Evolutionary conservation across 371 early-diverging fungal species (phyloP).

Genomic region (Mucor piriformis): DNA sequence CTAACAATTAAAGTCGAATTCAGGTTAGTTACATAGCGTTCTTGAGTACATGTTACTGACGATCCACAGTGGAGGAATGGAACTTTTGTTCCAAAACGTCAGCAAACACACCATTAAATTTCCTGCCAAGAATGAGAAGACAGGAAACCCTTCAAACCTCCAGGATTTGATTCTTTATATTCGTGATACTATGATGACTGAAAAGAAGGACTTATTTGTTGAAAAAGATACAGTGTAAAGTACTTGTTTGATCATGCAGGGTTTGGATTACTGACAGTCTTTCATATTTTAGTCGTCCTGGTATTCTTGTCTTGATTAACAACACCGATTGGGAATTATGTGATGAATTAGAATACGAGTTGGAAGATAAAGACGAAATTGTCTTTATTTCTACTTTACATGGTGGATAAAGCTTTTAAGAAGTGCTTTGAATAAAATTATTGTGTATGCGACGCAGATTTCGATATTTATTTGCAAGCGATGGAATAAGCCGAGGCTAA

Average conservation of each 20-base stretch:
- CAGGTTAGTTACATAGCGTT: conserved; percentile 16
- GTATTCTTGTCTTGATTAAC: conserved; percentile 94
- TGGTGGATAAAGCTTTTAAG: conserved; percentile 69
- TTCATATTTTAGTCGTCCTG: conserved; percentile 74
- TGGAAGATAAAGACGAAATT: conserved; percentile 79
- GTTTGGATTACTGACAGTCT: not conserved
- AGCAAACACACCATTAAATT: conserved; percentile 60
- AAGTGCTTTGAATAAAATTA: not conserved
- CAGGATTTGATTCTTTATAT: conserved; percentile 77
- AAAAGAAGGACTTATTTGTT: conserved; percentile 86
- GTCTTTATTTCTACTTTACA: conserved; percentile 96
- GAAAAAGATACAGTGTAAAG: conserved; percentile 81
- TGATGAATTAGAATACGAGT: conserved; percentile 82
- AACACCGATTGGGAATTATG: conserved; percentile 97
- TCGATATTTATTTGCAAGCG: not conserved
- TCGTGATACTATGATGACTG: conserved; percentile 71
- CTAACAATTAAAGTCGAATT: conserved; percentile 27
- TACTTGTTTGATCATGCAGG: no score
- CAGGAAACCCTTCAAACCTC: conserved; percentile 57
- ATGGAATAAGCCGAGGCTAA: no score
- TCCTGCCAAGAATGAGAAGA: conserved; percentile 41
- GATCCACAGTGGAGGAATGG: conserved; percentile 85
- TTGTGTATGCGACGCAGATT: no score
- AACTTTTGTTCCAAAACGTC: conserved; percentile 84
- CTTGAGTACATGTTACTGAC: not conserved